Conservation (phyloP, 164 flowering plant genomes). For the Aristolochia fimbriata region DNA sequence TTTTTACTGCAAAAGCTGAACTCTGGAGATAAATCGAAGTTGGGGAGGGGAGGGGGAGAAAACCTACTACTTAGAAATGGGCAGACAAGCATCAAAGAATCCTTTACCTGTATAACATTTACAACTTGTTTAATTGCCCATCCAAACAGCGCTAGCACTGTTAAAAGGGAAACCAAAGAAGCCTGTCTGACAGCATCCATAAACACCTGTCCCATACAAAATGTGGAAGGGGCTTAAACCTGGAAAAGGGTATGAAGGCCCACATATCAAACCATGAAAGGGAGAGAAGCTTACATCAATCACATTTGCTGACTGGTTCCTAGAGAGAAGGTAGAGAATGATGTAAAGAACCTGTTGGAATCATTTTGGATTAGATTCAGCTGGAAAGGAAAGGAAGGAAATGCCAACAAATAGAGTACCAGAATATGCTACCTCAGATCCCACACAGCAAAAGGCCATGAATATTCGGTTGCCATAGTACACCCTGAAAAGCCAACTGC, state of each 20-base stretch:
- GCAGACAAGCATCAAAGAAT: background rate
- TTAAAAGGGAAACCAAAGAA: constrained; percentile 19
- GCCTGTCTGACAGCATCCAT: constrained; percentile 17
- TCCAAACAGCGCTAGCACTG: constrained; percentile 43
- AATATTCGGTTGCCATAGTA: constrained; percentile 83
- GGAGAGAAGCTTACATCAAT: constrained; percentile 37
- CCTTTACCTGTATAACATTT: constrained; percentile 69
- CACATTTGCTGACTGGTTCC: constrained; percentile 37
- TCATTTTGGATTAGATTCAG: constrained; percentile 1
- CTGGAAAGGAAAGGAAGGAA: background rate
- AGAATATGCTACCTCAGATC: constrained; percentile 65
- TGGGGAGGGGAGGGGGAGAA: too few relatives aligned
- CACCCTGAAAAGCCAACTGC: constrained; percentile 72
- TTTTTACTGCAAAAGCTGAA: background rate
- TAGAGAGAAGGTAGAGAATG: constrained; percentile 54
- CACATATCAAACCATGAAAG: background rate
- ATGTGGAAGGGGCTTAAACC: constrained; percentile 1
- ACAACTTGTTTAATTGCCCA: constrained; percentile 73
- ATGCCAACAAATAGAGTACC: background rate
- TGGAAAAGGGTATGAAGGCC: background rate
- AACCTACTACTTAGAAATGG: background rate
- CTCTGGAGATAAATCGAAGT: background rate
- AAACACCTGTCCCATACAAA: constrained; percentile 28
- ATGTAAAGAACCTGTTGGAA: constrained; percentile 76
- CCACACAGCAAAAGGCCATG: constrained; percentile 87